Conservation (phyloP, 1,284 basidiomycete species). For the Puccinia triticina region DNA sequence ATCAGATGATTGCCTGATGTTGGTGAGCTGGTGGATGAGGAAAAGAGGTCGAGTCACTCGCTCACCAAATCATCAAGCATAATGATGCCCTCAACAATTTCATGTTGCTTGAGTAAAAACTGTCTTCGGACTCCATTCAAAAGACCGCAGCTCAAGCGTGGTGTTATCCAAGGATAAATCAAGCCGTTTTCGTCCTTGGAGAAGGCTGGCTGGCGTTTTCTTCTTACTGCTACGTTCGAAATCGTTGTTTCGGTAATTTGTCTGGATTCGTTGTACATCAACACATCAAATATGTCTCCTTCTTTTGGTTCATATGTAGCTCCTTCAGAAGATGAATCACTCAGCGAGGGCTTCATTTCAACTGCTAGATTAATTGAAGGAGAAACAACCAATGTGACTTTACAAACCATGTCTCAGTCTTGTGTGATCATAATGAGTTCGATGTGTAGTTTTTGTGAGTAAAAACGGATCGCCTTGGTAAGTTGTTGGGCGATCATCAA, state of each 20-base stretch:
- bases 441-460: slow-evolving; percentile 30
- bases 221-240: slow-evolving; percentile 28
- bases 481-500: slow-evolving; percentile 33
- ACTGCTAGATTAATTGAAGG: no score
- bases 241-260: slow-evolving; percentile 48
- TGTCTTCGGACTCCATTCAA: slow-evolving; percentile 36
- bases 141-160: slow-evolving; percentile 19
- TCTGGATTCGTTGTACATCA: slow-evolving; percentile 20
- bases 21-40: background rate
- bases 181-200: background rate
- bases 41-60: no score
- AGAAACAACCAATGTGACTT: background rate
- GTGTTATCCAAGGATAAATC: slow-evolving; percentile 32
- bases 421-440: slow-evolving; percentile 34
- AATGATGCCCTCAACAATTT: slow-evolving; percentile 31
- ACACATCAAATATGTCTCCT: slow-evolving; percentile 41
- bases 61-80: slow-evolving; percentile 20
- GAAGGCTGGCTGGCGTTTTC: background rate
- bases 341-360: background rate
- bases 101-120: background rate
- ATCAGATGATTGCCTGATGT: background rate
- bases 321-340: background rate
- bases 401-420: slow-evolving; percentile 32
- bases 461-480: slow-evolving; percentile 29
- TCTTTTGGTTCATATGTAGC: slow-evolving; percentile 11